Percentiles rank a stretch among this genome's conserved stretches.
Evolutionary conservation across 2,329 filamentous ascomycete species (phyloP).

Genomic region (Exophiala spinifera): DNA sequence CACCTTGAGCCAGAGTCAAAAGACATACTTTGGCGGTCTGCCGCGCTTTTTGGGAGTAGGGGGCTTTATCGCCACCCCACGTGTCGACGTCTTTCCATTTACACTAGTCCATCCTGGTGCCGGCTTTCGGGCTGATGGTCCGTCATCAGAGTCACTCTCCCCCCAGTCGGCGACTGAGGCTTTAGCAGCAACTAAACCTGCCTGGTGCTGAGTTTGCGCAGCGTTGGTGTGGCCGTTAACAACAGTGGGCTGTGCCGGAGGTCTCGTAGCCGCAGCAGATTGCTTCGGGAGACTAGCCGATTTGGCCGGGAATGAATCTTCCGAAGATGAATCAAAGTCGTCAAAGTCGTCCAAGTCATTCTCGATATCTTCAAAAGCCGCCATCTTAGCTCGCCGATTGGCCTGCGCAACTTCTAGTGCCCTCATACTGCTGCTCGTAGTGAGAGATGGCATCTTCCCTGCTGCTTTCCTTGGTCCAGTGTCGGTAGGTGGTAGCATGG

Average conservation of each 20-base stretch:
- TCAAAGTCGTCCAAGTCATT: slow-evolving; percentile 29
- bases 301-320: slow-evolving; percentile 15
- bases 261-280: not conserved
- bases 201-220: not conserved
- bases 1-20: not conserved
- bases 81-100: slow-evolving; percentile 2
- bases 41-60: slow-evolving; percentile 8
- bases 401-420: slow-evolving; percentile 29
- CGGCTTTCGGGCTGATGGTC: not conserved
- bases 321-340: slow-evolving; percentile 17
- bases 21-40: slow-evolving; percentile 10
- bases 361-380: slow-evolving; percentile 33
- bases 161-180: slow-evolving; percentile 24
- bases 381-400: slow-evolving; percentile 35
- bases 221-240: not conserved
- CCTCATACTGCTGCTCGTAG: slow-evolving; percentile 2
- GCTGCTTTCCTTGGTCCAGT: slow-evolving; percentile 1
- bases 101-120: slow-evolving; percentile 6
- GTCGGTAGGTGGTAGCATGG: slow-evolving; percentile 1
- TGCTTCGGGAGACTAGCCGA: not conserved
- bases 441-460: slow-evolving; percentile 2
- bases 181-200: slow-evolving; percentile 4
- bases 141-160: slow-evolving; percentile 24
- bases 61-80: not conserved
- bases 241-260: not conserved